Conservation (phyloP, 1,284 basidiomycete genomes). For the Boletellus sp. region DNA sequence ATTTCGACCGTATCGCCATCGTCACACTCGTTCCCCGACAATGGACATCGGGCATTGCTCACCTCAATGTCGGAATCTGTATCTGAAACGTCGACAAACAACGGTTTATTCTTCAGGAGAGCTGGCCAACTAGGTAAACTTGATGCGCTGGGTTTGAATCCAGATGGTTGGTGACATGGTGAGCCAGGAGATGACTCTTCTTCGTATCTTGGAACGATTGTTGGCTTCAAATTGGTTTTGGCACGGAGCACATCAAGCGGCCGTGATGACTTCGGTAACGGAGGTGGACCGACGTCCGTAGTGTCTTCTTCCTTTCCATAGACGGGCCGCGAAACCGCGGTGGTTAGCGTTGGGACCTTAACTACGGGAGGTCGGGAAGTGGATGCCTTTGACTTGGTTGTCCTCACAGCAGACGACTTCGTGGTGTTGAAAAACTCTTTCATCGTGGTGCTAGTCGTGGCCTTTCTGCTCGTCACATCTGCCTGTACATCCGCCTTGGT, state of each 20-base stretch:
- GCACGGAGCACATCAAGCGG: conserved; percentile 28
- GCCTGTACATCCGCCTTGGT: conserved; percentile 1
- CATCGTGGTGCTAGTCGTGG: conserved; percentile 9
- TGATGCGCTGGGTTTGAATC: neutral
- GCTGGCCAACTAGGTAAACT: neutral
- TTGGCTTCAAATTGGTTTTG: conserved; percentile 11
- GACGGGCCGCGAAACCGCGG: neutral
- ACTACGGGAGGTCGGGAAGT: neutral
- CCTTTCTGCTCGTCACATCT: neutral
- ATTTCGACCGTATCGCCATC: conserved; percentile 13
- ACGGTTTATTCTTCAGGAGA: conserved; percentile 14
- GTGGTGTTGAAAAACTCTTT: conserved; percentile 13
- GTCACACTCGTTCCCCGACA: neutral
- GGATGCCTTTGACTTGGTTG: conserved; percentile 8
- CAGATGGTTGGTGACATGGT: neutral
- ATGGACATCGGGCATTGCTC: conserved; percentile 10
- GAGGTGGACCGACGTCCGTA: conserved; percentile 1
- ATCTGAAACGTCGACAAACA: conserved; percentile 28
- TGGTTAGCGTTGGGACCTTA: conserved; percentile 2
- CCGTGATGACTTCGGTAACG: conserved; percentile 19
- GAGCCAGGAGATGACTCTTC: conserved; percentile 11
- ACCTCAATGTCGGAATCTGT: conserved; percentile 21
- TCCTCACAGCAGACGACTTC: conserved; percentile 10
- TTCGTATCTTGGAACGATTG: conserved; percentile 6
- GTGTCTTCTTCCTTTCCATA: conserved; percentile 14